Evolutionary conservation across 2,329 filamentous ascomycete genomes (phyloP), one percentile per base, ranked within the genome.

Genomic region (Orbilia quercus): DNA sequence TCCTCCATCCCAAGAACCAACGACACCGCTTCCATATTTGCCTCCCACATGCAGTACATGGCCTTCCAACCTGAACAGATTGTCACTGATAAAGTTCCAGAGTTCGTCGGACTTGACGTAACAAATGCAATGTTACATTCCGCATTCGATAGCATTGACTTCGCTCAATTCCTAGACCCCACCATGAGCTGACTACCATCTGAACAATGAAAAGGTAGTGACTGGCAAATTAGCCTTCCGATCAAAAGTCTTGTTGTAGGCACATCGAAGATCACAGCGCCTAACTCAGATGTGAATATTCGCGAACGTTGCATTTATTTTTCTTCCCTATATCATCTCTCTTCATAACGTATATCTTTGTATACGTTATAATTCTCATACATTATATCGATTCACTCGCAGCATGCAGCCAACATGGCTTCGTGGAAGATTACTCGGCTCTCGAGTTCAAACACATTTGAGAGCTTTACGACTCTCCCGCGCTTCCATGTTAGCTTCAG

Each of bases 391-490:
- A 23, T 20, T 34, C 47, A 44, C 34, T 20, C 20, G 54, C 59
- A n/a, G 58, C 45, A 65, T 63, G 67, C 25, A 60, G 60, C 38
- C 60, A 62, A 62, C 69, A 73, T 73, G 69, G 60, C 48, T 20
- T 53, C 16, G 40, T 62, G 69, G 60, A 66, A 50, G 22, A 54
- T 55, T 54, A 23, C 45, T 22, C 42, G 38, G 60, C 58, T 73
- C 69, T 73, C 69, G 42, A 73, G 54, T 66, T 73, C 69, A 73
- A 73, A 65, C 69, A 73, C 42, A 65, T 73, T 73, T 66, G 69
- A 73, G 69, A 59, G 60, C 60, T 60, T 25, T 55, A 65, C 16
- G 38, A 54, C 54, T 50, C 28, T 73, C 31, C 60, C 55, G 42
- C 44, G 54, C 31, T 1, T 22, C 60, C 69, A 73, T 73, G 69